phyloP scores from a whole-genome alignment of 805 yeast species.

The Candida khao-thaluensis region DNA sequence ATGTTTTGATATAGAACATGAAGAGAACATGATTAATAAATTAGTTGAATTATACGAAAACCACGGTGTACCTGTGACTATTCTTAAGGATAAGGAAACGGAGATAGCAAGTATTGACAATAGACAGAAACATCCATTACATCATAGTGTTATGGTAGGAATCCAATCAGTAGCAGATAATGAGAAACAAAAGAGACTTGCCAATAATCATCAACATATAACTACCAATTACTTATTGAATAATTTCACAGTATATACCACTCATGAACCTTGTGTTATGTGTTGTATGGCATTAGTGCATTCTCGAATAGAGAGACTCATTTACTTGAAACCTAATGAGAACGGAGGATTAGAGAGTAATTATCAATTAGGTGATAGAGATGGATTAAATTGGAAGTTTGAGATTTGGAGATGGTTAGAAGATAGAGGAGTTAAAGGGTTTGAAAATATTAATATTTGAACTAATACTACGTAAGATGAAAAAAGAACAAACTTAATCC shows the following conservation, averaged over 20 bases:
- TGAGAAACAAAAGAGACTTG: conserved; percentile 44
- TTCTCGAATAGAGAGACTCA: conserved; percentile 71
- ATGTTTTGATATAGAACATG: conserved; percentile 46
- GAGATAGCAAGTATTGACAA: conserved; percentile 35
- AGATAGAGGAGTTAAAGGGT: conserved; percentile 8
- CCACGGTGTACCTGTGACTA: conserved; percentile 45
- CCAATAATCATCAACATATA: conserved; percentile 3
- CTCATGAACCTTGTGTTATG: conserved; percentile 97
- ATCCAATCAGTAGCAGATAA: conserved; percentile 59
- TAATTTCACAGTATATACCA: conserved; percentile 73
- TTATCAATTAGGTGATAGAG: conserved; percentile 72
- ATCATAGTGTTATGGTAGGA: conserved; percentile 76
- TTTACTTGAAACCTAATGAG: conserved; percentile 51
- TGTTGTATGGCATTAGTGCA: conserved; percentile 95
- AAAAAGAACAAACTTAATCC: no score
- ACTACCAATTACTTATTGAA: conserved; percentile 63
- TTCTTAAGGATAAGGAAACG: conserved; percentile 57
- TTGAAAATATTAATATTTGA: no score
- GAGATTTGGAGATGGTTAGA: conserved; percentile 73
- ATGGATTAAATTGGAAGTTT: conserved; percentile 80
- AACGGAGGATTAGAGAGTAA: conserved; percentile 58
- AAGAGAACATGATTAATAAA: conserved; percentile 26
- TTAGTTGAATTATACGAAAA: conserved; percentile 7
- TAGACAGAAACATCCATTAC: conserved; percentile 45
- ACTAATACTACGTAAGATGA: no score